These are phyloP conservation scores for Candida mattraensis DNA, from an alignment of 805 yeast species.

Conservation along the genomic window DNA sequence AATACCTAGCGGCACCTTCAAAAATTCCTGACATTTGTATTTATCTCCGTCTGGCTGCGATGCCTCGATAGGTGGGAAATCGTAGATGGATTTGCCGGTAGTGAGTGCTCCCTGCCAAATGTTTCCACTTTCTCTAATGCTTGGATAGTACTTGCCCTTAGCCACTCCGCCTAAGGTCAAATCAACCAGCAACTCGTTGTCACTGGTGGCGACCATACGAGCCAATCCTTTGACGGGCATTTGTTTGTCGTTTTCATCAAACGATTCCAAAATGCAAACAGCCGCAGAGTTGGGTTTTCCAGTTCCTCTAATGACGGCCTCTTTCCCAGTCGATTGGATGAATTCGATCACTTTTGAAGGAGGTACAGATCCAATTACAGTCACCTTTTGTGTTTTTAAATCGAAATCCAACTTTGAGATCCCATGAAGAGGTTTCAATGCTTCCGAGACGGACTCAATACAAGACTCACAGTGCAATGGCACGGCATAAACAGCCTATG, in stretches of 20 bases:
- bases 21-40: conserved; percentile 46
- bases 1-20: conserved; percentile 47
- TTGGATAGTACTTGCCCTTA: conserved; percentile 69
- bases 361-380: conserved; percentile 66
- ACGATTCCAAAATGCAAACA: conserved; percentile 82
- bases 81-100: conserved; percentile 54
- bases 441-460: conserved; percentile 55
- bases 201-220: conserved; percentile 68
- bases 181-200: conserved; percentile 62
- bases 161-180: conserved; percentile 70
- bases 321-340: conserved; percentile 74
- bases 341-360: conserved; percentile 73
- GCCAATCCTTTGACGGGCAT: conserved; percentile 84
- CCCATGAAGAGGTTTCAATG: conserved; percentile 52
- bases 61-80: conserved; percentile 42
- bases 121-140: conserved; percentile 71
- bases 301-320: conserved; percentile 90
- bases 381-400: conserved; percentile 57
- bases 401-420: conserved; percentile 55
- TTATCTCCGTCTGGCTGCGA: conserved; percentile 32
- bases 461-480: conserved; percentile 80
- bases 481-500: conserved; percentile 80
- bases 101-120: conserved; percentile 69
- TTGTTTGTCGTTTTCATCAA: conserved; percentile 43
- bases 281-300: conserved; percentile 88